These are phyloP conservation scores for Neocatenulostroma microsporum DNA, from an alignment of 2,329 filamentous ascomycete genomes.

Conservation along the genomic window DNA sequence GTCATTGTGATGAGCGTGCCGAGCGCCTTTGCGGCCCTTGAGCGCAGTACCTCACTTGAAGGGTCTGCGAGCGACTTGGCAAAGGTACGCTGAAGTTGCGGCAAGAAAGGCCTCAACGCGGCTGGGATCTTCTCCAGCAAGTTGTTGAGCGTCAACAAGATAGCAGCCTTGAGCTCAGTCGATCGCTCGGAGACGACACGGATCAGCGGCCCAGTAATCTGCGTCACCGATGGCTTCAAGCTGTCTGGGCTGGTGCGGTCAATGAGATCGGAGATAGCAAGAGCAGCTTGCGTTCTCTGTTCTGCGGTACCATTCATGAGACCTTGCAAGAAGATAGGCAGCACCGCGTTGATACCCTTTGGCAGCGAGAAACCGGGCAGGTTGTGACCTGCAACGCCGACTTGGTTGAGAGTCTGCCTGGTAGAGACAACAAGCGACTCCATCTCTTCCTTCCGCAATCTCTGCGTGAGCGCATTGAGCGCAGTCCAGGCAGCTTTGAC, in stretches of 20 bases:
- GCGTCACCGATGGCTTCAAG: conserved; percentile 89
- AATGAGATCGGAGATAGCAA: conserved; percentile 92
- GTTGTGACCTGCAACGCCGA: conserved; percentile 77
- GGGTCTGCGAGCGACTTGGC: conserved; percentile 91
- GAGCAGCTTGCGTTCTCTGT: conserved; percentile 81
- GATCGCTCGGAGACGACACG: conserved; percentile 95
- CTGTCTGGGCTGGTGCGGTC: conserved; percentile 83
- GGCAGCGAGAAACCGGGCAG: conserved; percentile 82
- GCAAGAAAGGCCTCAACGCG: conserved; percentile 92
- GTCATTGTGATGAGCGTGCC: conserved; percentile 94
- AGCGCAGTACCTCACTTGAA: conserved; percentile 78
- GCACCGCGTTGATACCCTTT: conserved; percentile 92
- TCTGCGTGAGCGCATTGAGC: conserved; percentile 78
- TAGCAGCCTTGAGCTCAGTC: conserved; percentile 90
- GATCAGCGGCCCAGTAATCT: conserved; percentile 95
- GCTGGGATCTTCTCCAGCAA: conserved; percentile 92
- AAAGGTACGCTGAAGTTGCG: conserved; percentile 93
- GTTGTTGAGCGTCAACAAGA: conserved; percentile 89
- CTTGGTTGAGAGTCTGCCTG: conserved; percentile 73
- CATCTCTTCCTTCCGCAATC: conserved; percentile 95
- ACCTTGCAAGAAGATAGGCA: conserved; percentile 96
- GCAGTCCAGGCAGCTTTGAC: conserved; percentile 87
- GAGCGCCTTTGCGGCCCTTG: conserved; percentile 83
- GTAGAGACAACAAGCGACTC: conserved; percentile 83
- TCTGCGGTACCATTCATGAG: conserved; percentile 93